Conservation (phyloP, 805 yeast genomes). For the Phaffomyces opuntiae region DNA sequence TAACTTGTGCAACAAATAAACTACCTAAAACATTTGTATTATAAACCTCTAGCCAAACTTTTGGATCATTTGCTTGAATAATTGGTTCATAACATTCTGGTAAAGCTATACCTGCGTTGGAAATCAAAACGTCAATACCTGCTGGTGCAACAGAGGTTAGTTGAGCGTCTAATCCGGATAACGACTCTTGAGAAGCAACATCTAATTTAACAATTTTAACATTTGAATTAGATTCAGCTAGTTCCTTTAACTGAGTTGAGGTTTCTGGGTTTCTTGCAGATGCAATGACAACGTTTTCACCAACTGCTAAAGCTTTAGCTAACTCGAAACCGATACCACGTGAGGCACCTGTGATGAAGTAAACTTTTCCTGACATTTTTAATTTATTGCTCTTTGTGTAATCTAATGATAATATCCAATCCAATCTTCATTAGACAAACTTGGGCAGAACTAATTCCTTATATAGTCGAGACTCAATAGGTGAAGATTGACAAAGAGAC, state of each 20-base stretch:
- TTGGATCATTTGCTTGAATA: neutral
- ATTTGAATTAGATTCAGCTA: conserved; percentile 4
- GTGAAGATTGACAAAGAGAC: too few species aligned
- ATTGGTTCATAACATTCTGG: neutral
- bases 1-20: conserved; percentile 1
- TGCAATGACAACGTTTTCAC: neutral
- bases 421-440: too few species aligned
- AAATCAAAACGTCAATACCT: conserved; percentile 12
- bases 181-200: conserved; percentile 8
- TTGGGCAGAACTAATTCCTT: too few species aligned
- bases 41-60: neutral
- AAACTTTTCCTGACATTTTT: neutral
- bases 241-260: neutral
- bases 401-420: too few species aligned
- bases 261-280: neutral
- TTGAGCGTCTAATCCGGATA: conserved; percentile 2
- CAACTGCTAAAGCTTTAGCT: neutral
- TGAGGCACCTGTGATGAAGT: conserved; percentile 5
- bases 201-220: conserved; percentile 8
- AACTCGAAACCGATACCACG: conserved; percentile 7
- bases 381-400: too few species aligned
- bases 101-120: conserved; percentile 11
- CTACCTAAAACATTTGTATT: conserved; percentile 9
- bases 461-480: too few species aligned
- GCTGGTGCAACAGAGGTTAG: conserved; percentile 4